Percentiles rank a stretch among this genome's conserved stretches.
Evolutionary conservation across 202 grass and related monocot genomes (phyloP).

Genomic region (Schoenoplectus triqueter): DNA sequence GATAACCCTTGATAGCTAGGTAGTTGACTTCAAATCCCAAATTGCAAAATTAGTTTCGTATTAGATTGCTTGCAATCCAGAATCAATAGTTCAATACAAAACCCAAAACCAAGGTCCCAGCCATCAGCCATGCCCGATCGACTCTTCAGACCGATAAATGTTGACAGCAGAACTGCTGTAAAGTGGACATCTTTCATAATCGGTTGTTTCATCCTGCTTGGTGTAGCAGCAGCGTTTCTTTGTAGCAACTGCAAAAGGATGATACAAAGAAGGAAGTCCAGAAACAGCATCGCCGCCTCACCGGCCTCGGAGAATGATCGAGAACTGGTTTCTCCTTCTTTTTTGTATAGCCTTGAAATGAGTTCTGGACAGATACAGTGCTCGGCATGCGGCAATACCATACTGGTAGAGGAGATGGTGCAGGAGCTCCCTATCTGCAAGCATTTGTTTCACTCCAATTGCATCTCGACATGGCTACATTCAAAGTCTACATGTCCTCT

Average conservation of each 20-base stretch:
- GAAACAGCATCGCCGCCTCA: background rate
- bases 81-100: background rate
- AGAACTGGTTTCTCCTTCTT: background rate
- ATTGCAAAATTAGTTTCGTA: background rate
- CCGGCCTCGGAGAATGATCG: background rate
- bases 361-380: constrained; percentile 7
- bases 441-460: constrained; percentile 16
- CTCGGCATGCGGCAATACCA: background rate
- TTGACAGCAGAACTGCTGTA: background rate
- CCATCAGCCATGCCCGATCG: constrained; percentile 4
- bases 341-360: background rate
- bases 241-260: constrained; percentile 10
- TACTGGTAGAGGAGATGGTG: constrained; percentile 32
- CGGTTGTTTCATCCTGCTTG: background rate
- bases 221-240: background rate
- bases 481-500: background rate
- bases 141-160: background rate
- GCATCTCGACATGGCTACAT: background rate
- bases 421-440: constrained; percentile 9
- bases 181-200: constrained; percentile 14
- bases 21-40: constrained; percentile 19
- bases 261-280: constrained; percentile 3
- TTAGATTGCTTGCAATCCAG: background rate
- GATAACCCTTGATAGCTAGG: background rate
- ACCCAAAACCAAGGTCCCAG: too few species aligned